Conservation (phyloP, 2,329 filamentous ascomycete species). For the Fusarium subtropicale region DNA sequence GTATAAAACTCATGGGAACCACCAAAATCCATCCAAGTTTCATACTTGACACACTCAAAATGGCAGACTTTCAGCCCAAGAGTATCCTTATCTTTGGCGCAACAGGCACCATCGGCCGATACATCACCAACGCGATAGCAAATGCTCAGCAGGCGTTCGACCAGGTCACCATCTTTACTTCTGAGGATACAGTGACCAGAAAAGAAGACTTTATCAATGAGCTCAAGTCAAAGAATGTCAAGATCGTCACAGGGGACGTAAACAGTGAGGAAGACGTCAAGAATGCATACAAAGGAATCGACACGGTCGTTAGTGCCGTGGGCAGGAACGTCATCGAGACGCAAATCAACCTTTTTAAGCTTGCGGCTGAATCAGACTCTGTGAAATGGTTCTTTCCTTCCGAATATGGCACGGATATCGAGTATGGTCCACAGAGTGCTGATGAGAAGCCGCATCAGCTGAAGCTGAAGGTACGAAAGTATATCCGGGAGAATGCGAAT, state of each 20-base stretch:
- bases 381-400: conserved; percentile 75
- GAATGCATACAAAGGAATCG: conserved; percentile 69
- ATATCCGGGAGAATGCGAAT: conserved; percentile 64
- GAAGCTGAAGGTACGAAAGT: conserved; percentile 75
- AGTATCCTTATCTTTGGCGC: conserved; percentile 52
- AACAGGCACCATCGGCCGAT: conserved; percentile 56
- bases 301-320: conserved; percentile 74
- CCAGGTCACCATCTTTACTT: conserved; percentile 53
- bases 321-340: conserved; percentile 71
- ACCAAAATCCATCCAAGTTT: not conserved
- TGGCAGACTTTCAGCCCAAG: conserved; percentile 37
- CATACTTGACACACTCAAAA: conserved; percentile 3
- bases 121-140: conserved; percentile 55
- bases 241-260: conserved; percentile 52
- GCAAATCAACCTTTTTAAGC: conserved; percentile 70
- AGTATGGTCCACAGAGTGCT: conserved; percentile 68
- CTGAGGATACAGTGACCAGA: conserved; percentile 17
- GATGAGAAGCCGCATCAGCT: conserved; percentile 75
- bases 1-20: not conserved
- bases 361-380: conserved; percentile 64
- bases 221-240: conserved; percentile 40
- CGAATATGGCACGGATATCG: conserved; percentile 75
- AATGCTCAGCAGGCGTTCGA: conserved; percentile 51
- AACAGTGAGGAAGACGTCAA: conserved; percentile 58
- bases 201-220: conserved; percentile 40